These are phyloP conservation scores for Fusarium subglutinans DNA, from an alignment of 2,329 filamentous ascomycete genomes.

Conservation along the genomic window DNA sequence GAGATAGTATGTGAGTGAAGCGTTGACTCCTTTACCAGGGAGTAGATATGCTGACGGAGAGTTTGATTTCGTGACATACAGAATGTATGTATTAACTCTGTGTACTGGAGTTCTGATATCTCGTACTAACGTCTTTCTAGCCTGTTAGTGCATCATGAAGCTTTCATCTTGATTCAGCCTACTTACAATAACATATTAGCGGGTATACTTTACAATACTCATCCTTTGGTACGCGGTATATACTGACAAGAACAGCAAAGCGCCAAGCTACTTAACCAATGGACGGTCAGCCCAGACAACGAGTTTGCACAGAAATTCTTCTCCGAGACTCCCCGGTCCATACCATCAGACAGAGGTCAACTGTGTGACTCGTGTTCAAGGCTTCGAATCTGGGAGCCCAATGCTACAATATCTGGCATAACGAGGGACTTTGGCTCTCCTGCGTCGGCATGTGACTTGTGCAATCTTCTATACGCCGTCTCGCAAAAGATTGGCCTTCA, in stretches of 20 bases:
- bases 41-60: background rate
- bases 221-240: background rate
- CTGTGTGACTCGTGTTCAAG: background rate
- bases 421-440: background rate
- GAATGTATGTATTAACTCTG: background rate
- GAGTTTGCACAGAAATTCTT: background rate
- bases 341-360: background rate
- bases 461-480: background rate
- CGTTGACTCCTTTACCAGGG: too few species aligned
- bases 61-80: background rate
- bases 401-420: background rate
- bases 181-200: background rate
- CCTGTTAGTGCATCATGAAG: background rate
- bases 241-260: background rate
- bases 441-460: background rate
- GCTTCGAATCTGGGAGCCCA: background rate
- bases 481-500: background rate
- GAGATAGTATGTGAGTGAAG: background rate
- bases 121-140: background rate
- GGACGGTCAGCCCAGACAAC: background rate
- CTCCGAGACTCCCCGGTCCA: background rate
- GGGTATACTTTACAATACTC: background rate
- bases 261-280: background rate
- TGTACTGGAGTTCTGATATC: rapidly evolving
- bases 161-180: background rate